Evolutionary conservation across 805 yeast species (phyloP), one percentile per base, ranked within the genome.

Genomic region (Schizosaccharomyces octosporus): DNA sequence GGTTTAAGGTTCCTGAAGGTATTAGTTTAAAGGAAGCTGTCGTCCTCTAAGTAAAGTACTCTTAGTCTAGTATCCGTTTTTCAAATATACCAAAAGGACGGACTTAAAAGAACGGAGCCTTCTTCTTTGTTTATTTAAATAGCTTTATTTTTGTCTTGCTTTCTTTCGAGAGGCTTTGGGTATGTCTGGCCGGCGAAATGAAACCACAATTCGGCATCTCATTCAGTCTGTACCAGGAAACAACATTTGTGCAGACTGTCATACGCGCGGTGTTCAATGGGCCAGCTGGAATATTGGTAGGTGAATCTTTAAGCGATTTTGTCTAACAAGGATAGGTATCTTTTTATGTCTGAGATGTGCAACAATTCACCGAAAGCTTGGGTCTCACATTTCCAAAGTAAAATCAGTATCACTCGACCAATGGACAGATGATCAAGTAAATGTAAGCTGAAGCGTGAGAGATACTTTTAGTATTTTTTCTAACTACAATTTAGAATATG

Each of bases 401-500:
- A 55, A 55, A 17, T 55, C 59, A 11, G 29, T 55, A 27, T 5
- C 59, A 5, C 43, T 55, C 4, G 59, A 55, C 15, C 19, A 55
- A 31, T 55, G 59, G 59, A 27, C 59, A 13, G n/a, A 55, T 19
- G 59, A 55, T 21, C 59, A 55, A 55, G 27, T 55, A 3, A 21
- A 55, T 15, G 59, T 55, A 55, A 19, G 39, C 21, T 21, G 13
- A 17, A 31, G 7, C 32, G 4, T 31, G 32, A 5, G 32, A 31
- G 32, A 31, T 31, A 31, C 32, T 6, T 6, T 31, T 31, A 31
- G 32, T 6, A 31, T 31, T 31, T 31, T 31, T 13, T 17, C 43
- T n/a, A 21, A 32, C 31, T 24, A 1, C n/a, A 4, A 42, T 61
- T 9, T 48, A 48, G 42, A 45, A 55, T 17, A 62, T 62, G 64